Percentiles rank a stretch among this genome's conserved stretches.
phyloP scores from a whole-genome alignment of 345 rosid species.

The Crucihimalaya himalaica region DNA sequence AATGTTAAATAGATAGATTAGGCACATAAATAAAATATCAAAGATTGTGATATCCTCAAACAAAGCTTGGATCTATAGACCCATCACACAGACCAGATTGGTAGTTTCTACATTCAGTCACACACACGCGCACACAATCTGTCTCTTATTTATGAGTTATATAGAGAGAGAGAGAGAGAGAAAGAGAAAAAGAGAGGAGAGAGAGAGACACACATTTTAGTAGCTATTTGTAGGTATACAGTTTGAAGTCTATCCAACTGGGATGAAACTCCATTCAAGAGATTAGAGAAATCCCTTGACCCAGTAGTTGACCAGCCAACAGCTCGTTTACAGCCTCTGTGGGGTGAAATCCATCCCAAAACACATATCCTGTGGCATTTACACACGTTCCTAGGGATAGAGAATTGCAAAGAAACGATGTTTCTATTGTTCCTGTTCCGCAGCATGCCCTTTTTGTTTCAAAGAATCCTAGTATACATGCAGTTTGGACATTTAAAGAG shows the following conservation, averaged over 20 bases:
- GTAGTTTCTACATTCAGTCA: constrained; percentile 24
- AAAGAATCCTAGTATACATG: constrained; percentile 60
- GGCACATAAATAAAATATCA: neutral
- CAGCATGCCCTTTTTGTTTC: constrained; percentile 90
- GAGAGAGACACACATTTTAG: constrained; percentile 9
- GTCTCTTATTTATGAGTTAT: constrained; percentile 14
- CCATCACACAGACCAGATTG: constrained; percentile 13
- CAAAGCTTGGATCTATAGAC: constrained; percentile 29
- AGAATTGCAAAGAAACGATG: constrained; percentile 79
- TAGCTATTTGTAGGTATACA: constrained; percentile 28
- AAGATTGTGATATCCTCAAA: constrained; percentile 15
- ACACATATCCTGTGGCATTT: constrained; percentile 79
- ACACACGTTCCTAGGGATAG: constrained; percentile 67
- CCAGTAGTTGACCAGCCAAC: constrained; percentile 61
- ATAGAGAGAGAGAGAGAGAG: neutral
- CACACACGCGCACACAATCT: constrained; percentile 3
- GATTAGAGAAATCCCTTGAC: constrained; percentile 73
- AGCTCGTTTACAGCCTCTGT: constrained; percentile 78
- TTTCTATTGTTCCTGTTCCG: constrained; percentile 83
- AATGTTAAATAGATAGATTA: constrained; percentile 14
- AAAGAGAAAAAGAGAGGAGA: neutral
- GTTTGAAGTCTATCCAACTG: constrained; percentile 8
- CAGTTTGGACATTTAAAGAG: constrained; percentile 12
- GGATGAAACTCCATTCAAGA: constrained; percentile 47
- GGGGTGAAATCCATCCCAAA: constrained; percentile 98